A percentile compares a stretch with the other conserved stretches of the same genome.
These are phyloP conservation scores for Dothistroma pini DNA, from an alignment of 2,329 filamentous ascomycete genomes.

Conservation along the genomic window DNA sequence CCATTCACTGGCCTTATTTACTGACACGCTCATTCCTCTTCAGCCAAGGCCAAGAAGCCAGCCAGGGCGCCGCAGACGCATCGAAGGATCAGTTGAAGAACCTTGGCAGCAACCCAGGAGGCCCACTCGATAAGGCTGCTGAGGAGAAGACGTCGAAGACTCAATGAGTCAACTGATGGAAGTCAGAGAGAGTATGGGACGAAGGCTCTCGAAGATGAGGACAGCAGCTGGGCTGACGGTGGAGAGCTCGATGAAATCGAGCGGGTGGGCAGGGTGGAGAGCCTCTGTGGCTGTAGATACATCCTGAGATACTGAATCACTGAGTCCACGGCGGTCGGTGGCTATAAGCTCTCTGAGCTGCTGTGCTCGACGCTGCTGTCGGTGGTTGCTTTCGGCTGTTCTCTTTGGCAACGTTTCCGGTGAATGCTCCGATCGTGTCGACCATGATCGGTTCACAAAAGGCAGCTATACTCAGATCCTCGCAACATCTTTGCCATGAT, in stretches of 20 bases:
- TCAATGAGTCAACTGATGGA: not conserved
- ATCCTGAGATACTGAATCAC: not conserved
- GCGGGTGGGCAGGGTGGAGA: not conserved
- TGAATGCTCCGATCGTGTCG: not conserved
- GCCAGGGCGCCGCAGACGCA: slow-evolving; percentile 48
- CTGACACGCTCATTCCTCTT: slow-evolving; percentile 28
- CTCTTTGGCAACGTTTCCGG: not conserved
- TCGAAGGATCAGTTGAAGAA: slow-evolving; percentile 51
- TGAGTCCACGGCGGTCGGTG: not conserved
- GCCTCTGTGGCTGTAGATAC: not conserved
- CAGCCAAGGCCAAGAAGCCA: slow-evolving; percentile 43
- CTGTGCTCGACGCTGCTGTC: not conserved
- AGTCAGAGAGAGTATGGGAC: not conserved
- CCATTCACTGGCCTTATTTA: not conserved
- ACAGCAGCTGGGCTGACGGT: not conserved
- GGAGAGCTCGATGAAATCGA: not conserved
- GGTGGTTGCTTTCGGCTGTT: not conserved
- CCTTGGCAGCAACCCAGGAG: slow-evolving; percentile 64
- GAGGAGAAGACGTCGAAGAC: slow-evolving; percentile 59
- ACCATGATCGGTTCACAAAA: not conserved
- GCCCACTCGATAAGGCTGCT: slow-evolving; percentile 56
- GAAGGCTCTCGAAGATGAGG: slow-evolving; percentile 7
- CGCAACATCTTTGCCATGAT: slow-evolving; percentile 5
- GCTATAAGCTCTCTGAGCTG: not conserved
- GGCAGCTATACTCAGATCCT: not conserved